Evolutionary conservation across 2,329 filamentous ascomycete species (phyloP), one percentile per base, ranked within the genome.

Genomic region (Cladophialophora immunda): DNA sequence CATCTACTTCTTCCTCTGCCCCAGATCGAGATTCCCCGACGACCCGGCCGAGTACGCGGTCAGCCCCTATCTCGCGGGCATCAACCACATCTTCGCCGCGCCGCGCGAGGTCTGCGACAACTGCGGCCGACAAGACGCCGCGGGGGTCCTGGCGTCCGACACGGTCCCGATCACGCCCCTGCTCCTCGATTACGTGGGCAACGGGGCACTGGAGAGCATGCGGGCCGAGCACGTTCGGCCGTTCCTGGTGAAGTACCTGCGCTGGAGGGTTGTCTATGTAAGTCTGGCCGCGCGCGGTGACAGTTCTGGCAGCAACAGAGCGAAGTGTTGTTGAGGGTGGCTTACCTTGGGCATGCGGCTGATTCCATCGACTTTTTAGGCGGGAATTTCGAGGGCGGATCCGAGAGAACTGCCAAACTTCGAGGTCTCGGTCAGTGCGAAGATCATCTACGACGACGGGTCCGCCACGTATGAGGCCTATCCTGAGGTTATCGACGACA

Each of bases 1-100:
- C 62, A 80, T 94, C 19, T 86, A 89, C 73, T 80, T 94, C 65
- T 93, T 92, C 78, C 74, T 92, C 1, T 90, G 88, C 0, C 75
- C 82, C 1, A 61, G 53, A 47, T 61, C 58, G 9, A n/a, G 58
- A 32, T 79, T 81, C 2, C 79, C 83, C 0, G 71, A 74, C 4
- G 78, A 87, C 52, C 72, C 80, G 1, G 69, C 69, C 7, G 73
- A 76, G 0, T 91, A 89, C 89, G 74, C 81, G 0, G 74, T 76
- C 38, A 82, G 84, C 0, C 73, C 78, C 0, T 88, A 85, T 67
- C 81, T 89, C 11, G 82, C 90, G 2, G 90, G 90, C 1, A 85
- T 85, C 0, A 84, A 89, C 69, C 85, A 84, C n/a, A 79, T 87
- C 11, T 87, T 88, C 60, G 60, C 70, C 47, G 65, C 69, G 34